A percentile compares a stretch with the other conserved stretches of the same genome.
Conservation (phyloP, 352 stramenopile species). For the Phytophthora tentaculata region DNA sequence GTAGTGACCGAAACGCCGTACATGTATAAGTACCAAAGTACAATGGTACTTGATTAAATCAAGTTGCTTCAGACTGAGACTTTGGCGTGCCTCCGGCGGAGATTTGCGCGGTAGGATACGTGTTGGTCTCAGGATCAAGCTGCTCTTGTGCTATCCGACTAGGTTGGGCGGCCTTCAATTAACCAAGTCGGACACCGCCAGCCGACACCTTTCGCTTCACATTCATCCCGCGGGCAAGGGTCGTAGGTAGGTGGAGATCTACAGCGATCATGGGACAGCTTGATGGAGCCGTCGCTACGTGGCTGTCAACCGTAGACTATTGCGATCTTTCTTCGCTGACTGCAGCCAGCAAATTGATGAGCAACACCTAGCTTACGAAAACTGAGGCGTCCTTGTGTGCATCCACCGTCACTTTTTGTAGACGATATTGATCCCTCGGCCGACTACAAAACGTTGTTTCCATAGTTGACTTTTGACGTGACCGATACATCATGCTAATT, state of each 20-base stretch:
- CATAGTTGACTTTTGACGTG: neutral
- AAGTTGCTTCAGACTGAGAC: neutral
- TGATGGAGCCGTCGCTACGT: neutral
- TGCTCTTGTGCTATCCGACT: conserved; percentile 12
- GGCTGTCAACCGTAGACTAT: neutral
- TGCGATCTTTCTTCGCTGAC: neutral
- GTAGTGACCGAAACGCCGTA: neutral
- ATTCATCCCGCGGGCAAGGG: neutral
- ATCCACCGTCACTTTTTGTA: neutral
- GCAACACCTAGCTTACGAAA: too few relatives aligned
- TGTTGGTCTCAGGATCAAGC: too few relatives aligned
- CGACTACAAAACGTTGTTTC: neutral
- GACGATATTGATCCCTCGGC: neutral
- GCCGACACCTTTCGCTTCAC: neutral
- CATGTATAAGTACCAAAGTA: too few relatives aligned
- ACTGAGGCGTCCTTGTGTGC: too few relatives aligned
- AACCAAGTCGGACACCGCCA: neutral
- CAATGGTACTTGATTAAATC: too few relatives aligned
- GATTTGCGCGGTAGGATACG: neutral
- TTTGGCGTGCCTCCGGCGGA: conserved; percentile 2
- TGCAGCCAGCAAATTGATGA: neutral
- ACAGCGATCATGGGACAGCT: neutral
- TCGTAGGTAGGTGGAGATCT: neutral
- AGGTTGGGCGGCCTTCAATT: conserved; percentile 20
- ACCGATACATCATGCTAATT: neutral